A percentile compares a stretch with the other conserved stretches of the same genome.
Conservation (phyloP, 1,284 basidiomycete genomes). For the Fomitopsis schrenkii region DNA sequence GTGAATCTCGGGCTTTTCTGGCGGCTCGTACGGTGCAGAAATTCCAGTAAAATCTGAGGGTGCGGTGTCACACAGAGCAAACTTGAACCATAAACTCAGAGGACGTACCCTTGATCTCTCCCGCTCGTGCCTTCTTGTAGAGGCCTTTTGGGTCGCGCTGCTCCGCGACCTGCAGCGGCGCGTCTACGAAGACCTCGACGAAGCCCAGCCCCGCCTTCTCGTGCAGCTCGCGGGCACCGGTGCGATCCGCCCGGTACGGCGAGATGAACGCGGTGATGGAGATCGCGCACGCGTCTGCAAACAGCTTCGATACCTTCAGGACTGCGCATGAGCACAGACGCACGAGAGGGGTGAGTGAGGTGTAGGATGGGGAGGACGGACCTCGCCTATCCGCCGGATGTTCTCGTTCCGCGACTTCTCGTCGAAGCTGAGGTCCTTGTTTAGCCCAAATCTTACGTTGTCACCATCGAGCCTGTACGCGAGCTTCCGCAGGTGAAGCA, state of each 20-base stretch:
- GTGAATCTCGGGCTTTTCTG: conserved; percentile 85
- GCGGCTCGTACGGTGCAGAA: conserved; percentile 95
- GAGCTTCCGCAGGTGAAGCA: conserved; percentile 84
- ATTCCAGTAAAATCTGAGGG: conserved; percentile 94
- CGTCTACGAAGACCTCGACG: conserved; percentile 94
- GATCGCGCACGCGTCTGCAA: conserved; percentile 85
- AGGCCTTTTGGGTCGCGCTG: conserved; percentile 95
- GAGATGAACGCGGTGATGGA: conserved; percentile 98
- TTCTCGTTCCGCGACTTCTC: conserved; percentile 96
- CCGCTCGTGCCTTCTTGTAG: conserved; percentile 95
- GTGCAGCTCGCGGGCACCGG: conserved; percentile 84
- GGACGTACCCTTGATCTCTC: conserved; percentile 89
- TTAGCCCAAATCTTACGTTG: conserved; percentile 95
- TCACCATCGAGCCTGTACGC: conserved; percentile 95
- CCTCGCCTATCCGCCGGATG: conserved; percentile 96
- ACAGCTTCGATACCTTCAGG: conserved; percentile 85
- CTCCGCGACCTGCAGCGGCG: conserved; percentile 87
- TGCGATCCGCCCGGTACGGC: conserved; percentile 89
- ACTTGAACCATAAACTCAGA: too few species aligned
- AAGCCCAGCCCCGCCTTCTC: conserved; percentile 73
- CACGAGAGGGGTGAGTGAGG: background rate
- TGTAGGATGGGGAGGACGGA: conserved; percentile 26
- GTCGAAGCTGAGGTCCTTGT: conserved; percentile 98
- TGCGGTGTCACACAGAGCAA: background rate
- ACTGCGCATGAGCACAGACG: background rate